A percentile compares a stretch with the other conserved stretches of the same genome.
These are phyloP conservation scores for Teratosphaeria zuluensis DNA, from an alignment of 2,329 filamentous ascomycete species.

Conservation along the genomic window DNA sequence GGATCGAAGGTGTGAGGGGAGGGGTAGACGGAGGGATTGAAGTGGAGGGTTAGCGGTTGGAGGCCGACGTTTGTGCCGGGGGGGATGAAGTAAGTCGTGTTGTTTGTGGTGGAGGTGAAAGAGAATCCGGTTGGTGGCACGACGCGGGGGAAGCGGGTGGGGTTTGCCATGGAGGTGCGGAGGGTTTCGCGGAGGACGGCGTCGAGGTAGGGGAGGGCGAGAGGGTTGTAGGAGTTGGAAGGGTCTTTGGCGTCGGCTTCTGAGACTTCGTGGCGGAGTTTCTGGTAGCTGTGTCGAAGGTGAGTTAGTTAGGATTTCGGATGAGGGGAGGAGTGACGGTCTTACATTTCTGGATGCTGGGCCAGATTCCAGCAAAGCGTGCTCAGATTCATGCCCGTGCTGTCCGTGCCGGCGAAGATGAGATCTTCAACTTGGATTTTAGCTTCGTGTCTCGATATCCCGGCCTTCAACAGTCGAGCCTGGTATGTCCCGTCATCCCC, in stretches of 20 bases:
- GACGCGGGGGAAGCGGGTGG: conserved; percentile 39
- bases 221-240: conserved; percentile 17
- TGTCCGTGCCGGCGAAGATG: conserved; percentile 47
- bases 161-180: conserved; percentile 43
- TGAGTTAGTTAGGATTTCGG: neutral
- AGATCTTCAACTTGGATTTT: conserved; percentile 46
- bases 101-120: conserved; percentile 17
- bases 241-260: conserved; percentile 15
- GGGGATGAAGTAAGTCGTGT: conserved; percentile 23
- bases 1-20: conserved; percentile 37
- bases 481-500: conserved; percentile 38
- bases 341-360: conserved; percentile 33
- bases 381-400: conserved; percentile 42
- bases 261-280: conserved; percentile 27
- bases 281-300: conserved; percentile 21
- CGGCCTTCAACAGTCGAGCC: conserved; percentile 36
- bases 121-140: conserved; percentile 33
- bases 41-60: conserved; percentile 38
- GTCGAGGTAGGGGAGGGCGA: conserved; percentile 37
- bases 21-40: conserved; percentile 35
- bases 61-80: conserved; percentile 37
- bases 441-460: conserved; percentile 35
- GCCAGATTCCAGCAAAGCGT: conserved; percentile 39
- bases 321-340: neutral
- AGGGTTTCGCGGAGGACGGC: conserved; percentile 43